Percentiles rank a stretch among this genome's conserved stretches.
Evolutionary conservation across 306 rosid genomes (phyloP).

Genomic region (Malus orientalis): DNA sequence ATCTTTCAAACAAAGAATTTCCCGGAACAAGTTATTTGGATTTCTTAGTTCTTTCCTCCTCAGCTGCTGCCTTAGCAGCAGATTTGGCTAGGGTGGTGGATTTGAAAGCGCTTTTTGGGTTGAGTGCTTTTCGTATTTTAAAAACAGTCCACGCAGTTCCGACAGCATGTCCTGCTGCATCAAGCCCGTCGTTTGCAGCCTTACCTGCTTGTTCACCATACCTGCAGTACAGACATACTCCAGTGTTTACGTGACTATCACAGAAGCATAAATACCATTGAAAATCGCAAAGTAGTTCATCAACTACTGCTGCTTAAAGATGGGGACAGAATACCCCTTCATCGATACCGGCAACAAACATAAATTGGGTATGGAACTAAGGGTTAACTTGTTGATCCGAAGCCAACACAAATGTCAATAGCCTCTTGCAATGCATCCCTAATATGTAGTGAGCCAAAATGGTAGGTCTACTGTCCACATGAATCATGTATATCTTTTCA

Average conservation of each 20-base stretch:
- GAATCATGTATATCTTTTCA: not conserved
- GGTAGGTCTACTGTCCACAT: not conserved
- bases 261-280: not conserved
- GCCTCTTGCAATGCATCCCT: not conserved
- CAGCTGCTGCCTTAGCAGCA: constrained; percentile 65
- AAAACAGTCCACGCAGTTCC: constrained; percentile 85
- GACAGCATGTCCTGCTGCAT: constrained; percentile 85
- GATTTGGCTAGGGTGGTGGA: constrained; percentile 65
- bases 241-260: not conserved
- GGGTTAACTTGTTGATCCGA: not conserved
- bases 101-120: constrained; percentile 67
- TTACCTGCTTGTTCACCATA: constrained; percentile 83
- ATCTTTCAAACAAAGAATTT: constrained; percentile 1
- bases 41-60: constrained; percentile 37
- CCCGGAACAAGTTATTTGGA: constrained; percentile 25
- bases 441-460: not conserved
- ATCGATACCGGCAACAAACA: not conserved
- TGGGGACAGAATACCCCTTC: not conserved
- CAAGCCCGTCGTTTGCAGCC: constrained; percentile 73
- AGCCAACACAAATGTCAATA: not conserved
- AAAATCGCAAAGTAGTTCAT: not conserved
- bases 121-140: constrained; percentile 73
- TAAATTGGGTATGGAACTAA: not conserved
- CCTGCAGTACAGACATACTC: constrained; percentile 41
- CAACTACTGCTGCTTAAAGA: not conserved